Conservation (phyloP, 2,329 filamentous ascomycete genomes). For the Westerdykella aurantiaca region DNA sequence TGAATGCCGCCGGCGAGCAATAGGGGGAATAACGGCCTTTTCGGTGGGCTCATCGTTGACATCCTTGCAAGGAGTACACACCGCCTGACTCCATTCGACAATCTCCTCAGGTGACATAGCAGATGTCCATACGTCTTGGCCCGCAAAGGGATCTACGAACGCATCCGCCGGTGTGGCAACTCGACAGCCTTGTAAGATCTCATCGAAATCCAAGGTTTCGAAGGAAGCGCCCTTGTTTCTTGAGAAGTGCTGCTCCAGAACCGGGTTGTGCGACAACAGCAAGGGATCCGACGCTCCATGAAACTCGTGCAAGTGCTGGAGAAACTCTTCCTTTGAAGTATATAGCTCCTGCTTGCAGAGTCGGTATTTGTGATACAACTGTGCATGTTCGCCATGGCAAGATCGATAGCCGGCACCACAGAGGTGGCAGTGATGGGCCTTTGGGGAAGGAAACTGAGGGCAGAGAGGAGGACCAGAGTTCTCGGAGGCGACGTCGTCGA, state of each 20-base stretch:
- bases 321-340: constrained; percentile 28
- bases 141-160: constrained; percentile 23
- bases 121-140: background rate
- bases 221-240: constrained; percentile 33
- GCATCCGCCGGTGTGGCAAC: constrained; percentile 17
- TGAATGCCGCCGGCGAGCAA: too few species aligned
- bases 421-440: constrained; percentile 33
- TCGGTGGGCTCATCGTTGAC: background rate
- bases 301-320: constrained; percentile 31
- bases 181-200: constrained; percentile 27
- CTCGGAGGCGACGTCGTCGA: constrained; percentile 30
- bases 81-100: background rate
- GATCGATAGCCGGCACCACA: constrained; percentile 31
- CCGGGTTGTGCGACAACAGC: constrained; percentile 19
- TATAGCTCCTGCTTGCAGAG: constrained; percentile 32
- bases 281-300: constrained; percentile 26
- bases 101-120: background rate
- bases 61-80: background rate
- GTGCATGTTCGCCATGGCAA: constrained; percentile 30
- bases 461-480: constrained; percentile 28
- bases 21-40: background rate
- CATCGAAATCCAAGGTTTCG: constrained; percentile 31
- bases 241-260: constrained; percentile 33
- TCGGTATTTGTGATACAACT: constrained; percentile 29
- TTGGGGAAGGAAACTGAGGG: constrained; percentile 29